Conservation (phyloP, 345 rosid genomes). For the Aethionema arabicum region DNA sequence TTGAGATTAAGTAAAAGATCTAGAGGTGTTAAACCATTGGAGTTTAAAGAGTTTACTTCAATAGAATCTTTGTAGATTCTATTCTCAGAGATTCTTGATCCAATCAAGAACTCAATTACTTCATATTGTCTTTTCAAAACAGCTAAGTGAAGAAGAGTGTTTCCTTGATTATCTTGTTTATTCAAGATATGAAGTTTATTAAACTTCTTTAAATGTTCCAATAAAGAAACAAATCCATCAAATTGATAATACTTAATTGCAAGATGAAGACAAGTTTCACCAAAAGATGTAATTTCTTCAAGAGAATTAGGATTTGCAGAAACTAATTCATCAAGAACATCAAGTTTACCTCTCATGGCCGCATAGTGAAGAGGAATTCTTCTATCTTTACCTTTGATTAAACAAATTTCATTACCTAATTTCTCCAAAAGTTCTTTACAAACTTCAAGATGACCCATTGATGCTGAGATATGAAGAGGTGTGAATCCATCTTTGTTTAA, state of each 20-base stretch:
- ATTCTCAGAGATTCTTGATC: not conserved
- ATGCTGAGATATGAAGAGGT: slow-evolving; percentile 39
- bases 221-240: slow-evolving; percentile 32
- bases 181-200: slow-evolving; percentile 33
- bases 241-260: slow-evolving; percentile 39
- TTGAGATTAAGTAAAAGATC: slow-evolving; percentile 27
- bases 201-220: slow-evolving; percentile 30
- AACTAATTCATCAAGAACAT: slow-evolving; percentile 34
- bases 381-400: slow-evolving; percentile 43
- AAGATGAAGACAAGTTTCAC: slow-evolving; percentile 43
- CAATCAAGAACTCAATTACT: slow-evolving; percentile 36
- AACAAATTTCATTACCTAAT: slow-evolving; percentile 34
- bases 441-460: slow-evolving; percentile 31
- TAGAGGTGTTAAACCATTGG: slow-evolving; percentile 35
- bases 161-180: slow-evolving; percentile 33
- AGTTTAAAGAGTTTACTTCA: slow-evolving; percentile 34
- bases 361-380: slow-evolving; percentile 43
- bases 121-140: slow-evolving; percentile 38
- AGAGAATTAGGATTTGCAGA: slow-evolving; percentile 34
- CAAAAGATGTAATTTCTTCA: slow-evolving; percentile 30
- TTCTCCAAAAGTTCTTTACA: slow-evolving; percentile 35
- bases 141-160: slow-evolving; percentile 40
- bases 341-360: slow-evolving; percentile 35
- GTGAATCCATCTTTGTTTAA: slow-evolving; percentile 35
- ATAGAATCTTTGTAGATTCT: slow-evolving; percentile 12